Evolutionary conservation across 2,329 filamentous ascomycete genomes (phyloP).

Genomic region (Pseudocercospora pini-densiflorae): DNA sequence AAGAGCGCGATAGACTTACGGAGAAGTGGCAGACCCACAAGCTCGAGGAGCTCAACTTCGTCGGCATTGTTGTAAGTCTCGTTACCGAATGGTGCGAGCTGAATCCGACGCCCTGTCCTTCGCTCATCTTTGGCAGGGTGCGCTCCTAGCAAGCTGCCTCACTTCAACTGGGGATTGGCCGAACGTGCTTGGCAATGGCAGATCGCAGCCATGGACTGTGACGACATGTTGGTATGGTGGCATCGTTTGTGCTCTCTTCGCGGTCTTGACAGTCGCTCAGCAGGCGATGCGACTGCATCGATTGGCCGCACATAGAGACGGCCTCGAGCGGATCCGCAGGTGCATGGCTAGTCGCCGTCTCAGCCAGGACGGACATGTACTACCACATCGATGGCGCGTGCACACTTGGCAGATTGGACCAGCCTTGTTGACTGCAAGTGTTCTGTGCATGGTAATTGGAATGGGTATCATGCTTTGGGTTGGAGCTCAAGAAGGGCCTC

Average conservation of each 20-base stretch:
- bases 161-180: constrained; percentile 53
- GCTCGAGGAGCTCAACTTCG: constrained; percentile 48
- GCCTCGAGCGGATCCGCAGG: constrained; percentile 41
- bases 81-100: neutral
- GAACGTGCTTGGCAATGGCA: constrained; percentile 44
- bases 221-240: constrained; percentile 50
- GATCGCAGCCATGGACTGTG: constrained; percentile 47
- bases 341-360: constrained; percentile 34
- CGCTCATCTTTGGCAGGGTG: constrained; percentile 34
- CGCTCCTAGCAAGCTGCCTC: constrained; percentile 46
- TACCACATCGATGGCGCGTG: constrained; percentile 39
- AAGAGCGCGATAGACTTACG: constrained; percentile 44
- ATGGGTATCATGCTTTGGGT: constrained; percentile 47
- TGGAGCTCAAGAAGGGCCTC: constrained; percentile 33
- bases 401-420: constrained; percentile 47
- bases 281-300: constrained; percentile 51
- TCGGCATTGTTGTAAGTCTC: constrained; percentile 46
- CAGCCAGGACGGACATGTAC: constrained; percentile 30
- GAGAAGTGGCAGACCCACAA: constrained; percentile 46
- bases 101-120: neutral
- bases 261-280: constrained; percentile 52
- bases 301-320: constrained; percentile 47
- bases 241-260: constrained; percentile 56
- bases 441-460: constrained; percentile 44
- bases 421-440: constrained; percentile 42